These are phyloP conservation scores for Hansenula sp. DNA, from an alignment of 1,139 yeast genomes.

Conservation along the genomic window DNA sequence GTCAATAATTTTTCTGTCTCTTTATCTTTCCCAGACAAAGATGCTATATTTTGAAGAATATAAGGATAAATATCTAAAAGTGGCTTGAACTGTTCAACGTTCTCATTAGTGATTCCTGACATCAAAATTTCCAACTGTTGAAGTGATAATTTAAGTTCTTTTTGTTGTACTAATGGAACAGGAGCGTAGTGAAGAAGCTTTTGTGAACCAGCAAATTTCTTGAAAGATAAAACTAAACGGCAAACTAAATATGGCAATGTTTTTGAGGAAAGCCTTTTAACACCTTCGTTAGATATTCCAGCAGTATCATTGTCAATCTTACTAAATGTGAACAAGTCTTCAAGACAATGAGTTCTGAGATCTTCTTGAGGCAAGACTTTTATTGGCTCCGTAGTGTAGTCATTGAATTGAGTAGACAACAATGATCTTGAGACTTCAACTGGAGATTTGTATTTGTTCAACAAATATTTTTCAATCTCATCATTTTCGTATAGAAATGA, in stretches of 20 bases:
- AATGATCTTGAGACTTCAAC: conserved; percentile 26
- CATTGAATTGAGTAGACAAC: conserved; percentile 29
- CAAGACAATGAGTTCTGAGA: conserved; percentile 44
- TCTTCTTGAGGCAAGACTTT: conserved; percentile 30
- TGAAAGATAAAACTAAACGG: conserved; percentile 46
- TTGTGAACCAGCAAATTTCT: conserved; percentile 48
- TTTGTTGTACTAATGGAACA: conserved; percentile 44
- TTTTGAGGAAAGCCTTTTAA: conserved; percentile 9
- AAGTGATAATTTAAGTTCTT: conserved; percentile 38
- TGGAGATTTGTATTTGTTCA: conserved; percentile 26
- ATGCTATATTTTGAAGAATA: conserved; percentile 26
- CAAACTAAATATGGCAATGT: conserved; percentile 37
- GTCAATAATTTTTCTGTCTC: neutral
- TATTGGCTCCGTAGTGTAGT: conserved; percentile 40
- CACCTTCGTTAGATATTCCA: too few species aligned
- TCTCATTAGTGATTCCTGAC: conserved; percentile 10
- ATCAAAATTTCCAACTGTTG: conserved; percentile 29
- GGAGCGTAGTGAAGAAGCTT: conserved; percentile 49
- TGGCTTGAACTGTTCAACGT: conserved; percentile 15
- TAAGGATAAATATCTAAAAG: conserved; percentile 31
- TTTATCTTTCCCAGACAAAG: neutral
- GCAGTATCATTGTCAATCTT: conserved; percentile 4
- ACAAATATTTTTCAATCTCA: conserved; percentile 36
- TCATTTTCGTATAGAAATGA: conserved; percentile 50
- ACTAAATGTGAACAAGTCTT: conserved; percentile 37